These are phyloP conservation scores for Inosperma sp. DNA, from an alignment of 768 basidiomycete species.

Conservation along the genomic window DNA sequence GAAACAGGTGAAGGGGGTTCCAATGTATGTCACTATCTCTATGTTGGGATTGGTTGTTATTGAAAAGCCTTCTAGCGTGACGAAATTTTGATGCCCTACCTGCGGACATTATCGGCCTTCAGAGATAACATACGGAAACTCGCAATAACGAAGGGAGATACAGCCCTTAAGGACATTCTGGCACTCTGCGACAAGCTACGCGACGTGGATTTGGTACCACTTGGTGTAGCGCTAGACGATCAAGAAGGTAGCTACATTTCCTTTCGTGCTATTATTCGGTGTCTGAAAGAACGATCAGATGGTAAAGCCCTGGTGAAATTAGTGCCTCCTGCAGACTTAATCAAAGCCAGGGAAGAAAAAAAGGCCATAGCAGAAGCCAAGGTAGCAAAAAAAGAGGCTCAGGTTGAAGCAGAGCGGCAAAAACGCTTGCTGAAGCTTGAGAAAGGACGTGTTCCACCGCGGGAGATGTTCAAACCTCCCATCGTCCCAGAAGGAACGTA, in stretches of 20 bases:
- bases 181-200: slow-evolving; percentile 85
- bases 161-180: slow-evolving; percentile 74
- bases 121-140: slow-evolving; percentile 82
- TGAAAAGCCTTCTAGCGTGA: slow-evolving; percentile 55
- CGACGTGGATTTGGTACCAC: slow-evolving; percentile 84
- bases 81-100: slow-evolving; percentile 82
- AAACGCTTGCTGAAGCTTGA: slow-evolving; percentile 79
- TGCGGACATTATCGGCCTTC: slow-evolving; percentile 81
- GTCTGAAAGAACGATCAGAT: slow-evolving; percentile 43
- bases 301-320: slow-evolving; percentile 95
- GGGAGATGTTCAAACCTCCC: slow-evolving; percentile 81
- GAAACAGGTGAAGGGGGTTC: slow-evolving; percentile 36
- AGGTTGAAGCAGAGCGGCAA: slow-evolving; percentile 57
- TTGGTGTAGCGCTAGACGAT: slow-evolving; percentile 95
- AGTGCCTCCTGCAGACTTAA: slow-evolving; percentile 74
- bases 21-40: slow-evolving; percentile 42
- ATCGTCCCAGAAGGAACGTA: slow-evolving; percentile 70
- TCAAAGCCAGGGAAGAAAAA: slow-evolving; percentile 87
- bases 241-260: slow-evolving; percentile 68
- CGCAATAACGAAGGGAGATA: slow-evolving; percentile 67
- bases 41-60: slow-evolving; percentile 10
- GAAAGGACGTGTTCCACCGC: slow-evolving; percentile 70
- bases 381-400: slow-evolving; percentile 70
- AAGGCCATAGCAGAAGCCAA: slow-evolving; percentile 69
- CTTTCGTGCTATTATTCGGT: too few relatives aligned